A percentile compares a stretch with the other conserved stretches of the same genome.
Evolutionary conservation across 768 basidiomycete species (phyloP).

Genomic region (Termitomyces sp.): DNA sequence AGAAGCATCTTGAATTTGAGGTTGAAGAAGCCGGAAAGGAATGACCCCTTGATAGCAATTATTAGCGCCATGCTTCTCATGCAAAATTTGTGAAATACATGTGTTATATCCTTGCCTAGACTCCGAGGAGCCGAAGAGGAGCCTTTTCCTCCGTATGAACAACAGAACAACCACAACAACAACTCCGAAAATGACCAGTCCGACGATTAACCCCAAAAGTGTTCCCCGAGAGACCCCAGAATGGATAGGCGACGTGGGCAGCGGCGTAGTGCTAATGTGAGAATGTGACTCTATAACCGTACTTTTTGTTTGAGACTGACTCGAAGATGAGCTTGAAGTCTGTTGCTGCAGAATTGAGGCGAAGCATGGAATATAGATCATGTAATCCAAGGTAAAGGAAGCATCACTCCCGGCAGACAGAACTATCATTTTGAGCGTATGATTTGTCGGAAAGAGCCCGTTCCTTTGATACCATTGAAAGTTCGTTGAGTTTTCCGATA

Average conservation of each 20-base stretch:
- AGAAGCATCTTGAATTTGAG: background rate
- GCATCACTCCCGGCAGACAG: background rate
- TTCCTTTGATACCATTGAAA: background rate
- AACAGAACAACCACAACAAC: background rate
- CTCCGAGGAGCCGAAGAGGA: no score
- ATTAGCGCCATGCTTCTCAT: background rate
- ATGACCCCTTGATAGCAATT: background rate
- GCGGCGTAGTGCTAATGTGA: background rate
- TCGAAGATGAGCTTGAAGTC: background rate
- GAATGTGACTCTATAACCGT: background rate
- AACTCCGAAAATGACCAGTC: background rate
- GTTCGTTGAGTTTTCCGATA: background rate
- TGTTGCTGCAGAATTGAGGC: background rate
- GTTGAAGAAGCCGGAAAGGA: background rate
- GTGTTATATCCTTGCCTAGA: background rate
- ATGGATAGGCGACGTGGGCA: no score
- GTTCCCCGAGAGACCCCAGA: background rate
- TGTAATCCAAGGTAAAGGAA: background rate
- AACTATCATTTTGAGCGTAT: background rate
- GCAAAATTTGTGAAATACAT: background rate
- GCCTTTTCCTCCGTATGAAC: background rate
- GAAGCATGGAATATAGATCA: background rate
- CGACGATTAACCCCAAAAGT: background rate
- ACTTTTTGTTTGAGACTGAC: background rate
- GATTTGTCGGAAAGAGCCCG: background rate